These are phyloP conservation scores for Colletotrichum higginsianum DNA, from an alignment of 2,329 filamentous ascomycete species.

Conservation along the genomic window DNA sequence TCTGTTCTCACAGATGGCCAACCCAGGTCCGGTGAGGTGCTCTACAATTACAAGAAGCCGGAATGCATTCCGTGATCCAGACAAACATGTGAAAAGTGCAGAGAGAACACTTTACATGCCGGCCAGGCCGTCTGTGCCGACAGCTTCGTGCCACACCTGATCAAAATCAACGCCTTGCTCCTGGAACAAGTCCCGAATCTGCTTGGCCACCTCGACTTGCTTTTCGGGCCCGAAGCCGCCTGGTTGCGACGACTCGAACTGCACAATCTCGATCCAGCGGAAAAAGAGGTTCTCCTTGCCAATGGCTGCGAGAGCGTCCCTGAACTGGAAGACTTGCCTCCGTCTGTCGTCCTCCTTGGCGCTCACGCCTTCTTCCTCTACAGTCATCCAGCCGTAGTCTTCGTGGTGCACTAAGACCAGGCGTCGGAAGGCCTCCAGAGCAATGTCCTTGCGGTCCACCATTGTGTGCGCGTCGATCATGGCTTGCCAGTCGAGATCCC, in stretches of 20 bases:
- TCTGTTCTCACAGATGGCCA: not conserved
- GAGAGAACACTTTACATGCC: slow-evolving; percentile 41
- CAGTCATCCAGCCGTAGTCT: slow-evolving; percentile 79
- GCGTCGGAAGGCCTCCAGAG: slow-evolving; percentile 78
- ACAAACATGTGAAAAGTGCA: not conserved
- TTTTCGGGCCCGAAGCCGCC: slow-evolving; percentile 83
- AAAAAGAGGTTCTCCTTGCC: slow-evolving; percentile 93
- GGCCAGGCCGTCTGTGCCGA: slow-evolving; percentile 56
- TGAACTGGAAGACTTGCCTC: slow-evolving; percentile 85
- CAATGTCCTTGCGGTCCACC: slow-evolving; percentile 73
- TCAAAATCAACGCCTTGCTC: slow-evolving; percentile 87
- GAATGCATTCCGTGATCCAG: not conserved
- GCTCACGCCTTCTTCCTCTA: slow-evolving; percentile 67
- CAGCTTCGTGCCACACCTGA: slow-evolving; percentile 79
- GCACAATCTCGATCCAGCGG: slow-evolving; percentile 92
- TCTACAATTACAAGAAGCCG: slow-evolving; percentile 4
- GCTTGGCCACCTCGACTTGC: slow-evolving; percentile 79
- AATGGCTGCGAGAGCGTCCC: slow-evolving; percentile 79
- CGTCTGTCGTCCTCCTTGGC: slow-evolving; percentile 74
- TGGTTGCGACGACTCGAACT: slow-evolving; percentile 85
- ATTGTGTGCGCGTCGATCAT: slow-evolving; percentile 83
- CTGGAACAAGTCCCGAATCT: slow-evolving; percentile 83
- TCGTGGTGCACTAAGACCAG: slow-evolving; percentile 79
- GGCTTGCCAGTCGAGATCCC: slow-evolving; percentile 87
- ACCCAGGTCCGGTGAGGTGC: not conserved